Evolutionary conservation across 2,329 filamentous ascomycete species (phyloP), one percentile per base, ranked within the genome.

Genomic region (Colletotrichum paranaense): DNA sequence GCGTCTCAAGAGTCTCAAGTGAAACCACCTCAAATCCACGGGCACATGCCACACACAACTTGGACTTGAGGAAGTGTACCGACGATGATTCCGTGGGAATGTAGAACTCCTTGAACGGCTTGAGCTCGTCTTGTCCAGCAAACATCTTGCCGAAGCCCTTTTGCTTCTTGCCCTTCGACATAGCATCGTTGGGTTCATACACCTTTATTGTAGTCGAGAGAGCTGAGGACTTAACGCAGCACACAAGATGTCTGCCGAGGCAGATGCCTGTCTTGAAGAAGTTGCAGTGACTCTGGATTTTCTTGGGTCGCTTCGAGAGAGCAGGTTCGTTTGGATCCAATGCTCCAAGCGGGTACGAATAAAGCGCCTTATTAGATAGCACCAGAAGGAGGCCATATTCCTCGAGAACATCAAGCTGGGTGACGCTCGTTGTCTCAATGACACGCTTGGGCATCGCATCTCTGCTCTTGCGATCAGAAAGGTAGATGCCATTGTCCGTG

Each of bases 211-310:
- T 98, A 16, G 95, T 97, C 65, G 95, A 98, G 38, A 98, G 87
- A 3, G 95, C 94, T 22, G 94, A 96, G 53, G 95, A 97, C 86
- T 98, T 98, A 79, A 98, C 97, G 77, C 95, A 97, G 84, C 96
- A 98, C 35, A 99, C 97, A 67, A 99, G 88, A 81, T 98, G 97
- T 75, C 97, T 91, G 42, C 97, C 95, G 73, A 98, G 89, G 80
- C 97, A 98, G 79, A 98, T 97, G 52, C 97, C 97, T 22, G 95
- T 94, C 84, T 97, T 98, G 91, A 99, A 99, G 86, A 98, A 99
- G 83, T 96, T 98, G 83, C 96, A 97, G 84, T 98, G 95, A 78
- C 94, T 97, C 83, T 95, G 93, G 76, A 99, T 98, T 87, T 98
- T 98, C 86, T 97, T 96, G 9, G 95, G 95, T 55, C 95, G 91